phyloP scores from a whole-genome alignment of 805 yeast species.

The Nakazawaea laoshanensis region DNA sequence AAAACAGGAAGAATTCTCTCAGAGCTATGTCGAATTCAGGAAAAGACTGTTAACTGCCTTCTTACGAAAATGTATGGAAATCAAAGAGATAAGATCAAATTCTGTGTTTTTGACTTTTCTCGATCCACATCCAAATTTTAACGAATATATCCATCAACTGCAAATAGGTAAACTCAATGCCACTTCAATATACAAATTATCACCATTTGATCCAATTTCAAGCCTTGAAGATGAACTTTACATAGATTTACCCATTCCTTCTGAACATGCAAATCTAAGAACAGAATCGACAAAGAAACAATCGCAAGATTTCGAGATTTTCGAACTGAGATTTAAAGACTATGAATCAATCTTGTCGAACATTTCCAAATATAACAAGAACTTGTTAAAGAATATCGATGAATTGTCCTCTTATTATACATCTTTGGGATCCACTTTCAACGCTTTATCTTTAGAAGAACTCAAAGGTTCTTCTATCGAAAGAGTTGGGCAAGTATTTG shows the following conservation, averaged over 20 bases:
- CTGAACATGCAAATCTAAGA: constrained; percentile 21
- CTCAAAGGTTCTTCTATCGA: constrained; percentile 47
- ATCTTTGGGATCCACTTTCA: constrained; percentile 43
- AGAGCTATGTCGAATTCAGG: constrained; percentile 42
- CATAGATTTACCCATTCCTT: constrained; percentile 54
- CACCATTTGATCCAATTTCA: constrained; percentile 50
- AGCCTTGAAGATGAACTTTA: constrained; percentile 49
- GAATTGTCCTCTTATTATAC: constrained; percentile 41
- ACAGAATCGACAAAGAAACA: constrained; percentile 17
- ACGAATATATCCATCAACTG: constrained; percentile 56
- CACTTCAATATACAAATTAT: constrained; percentile 43
- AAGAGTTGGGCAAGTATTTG: constrained; percentile 79
- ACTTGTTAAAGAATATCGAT: constrained; percentile 32
- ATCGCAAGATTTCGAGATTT: constrained; percentile 18
- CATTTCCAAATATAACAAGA: constrained; percentile 31
- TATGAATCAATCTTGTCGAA: constrained; percentile 24
- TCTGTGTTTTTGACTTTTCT: constrained; percentile 67
- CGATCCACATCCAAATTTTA: constrained; percentile 82
- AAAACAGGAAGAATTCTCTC: constrained; percentile 3
- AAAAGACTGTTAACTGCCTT: constrained; percentile 71
- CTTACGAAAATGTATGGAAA: constrained; percentile 62
- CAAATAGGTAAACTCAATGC: constrained; percentile 44
- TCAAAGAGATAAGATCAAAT: constrained; percentile 46
- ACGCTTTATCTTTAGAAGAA: constrained; percentile 44
- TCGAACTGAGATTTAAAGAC: constrained; percentile 23